Percentiles rank a stretch among this genome's conserved stretches.
phyloP scores from a whole-genome alignment of 768 basidiomycete genomes.

The Phlegmacium glaucopus region DNA sequence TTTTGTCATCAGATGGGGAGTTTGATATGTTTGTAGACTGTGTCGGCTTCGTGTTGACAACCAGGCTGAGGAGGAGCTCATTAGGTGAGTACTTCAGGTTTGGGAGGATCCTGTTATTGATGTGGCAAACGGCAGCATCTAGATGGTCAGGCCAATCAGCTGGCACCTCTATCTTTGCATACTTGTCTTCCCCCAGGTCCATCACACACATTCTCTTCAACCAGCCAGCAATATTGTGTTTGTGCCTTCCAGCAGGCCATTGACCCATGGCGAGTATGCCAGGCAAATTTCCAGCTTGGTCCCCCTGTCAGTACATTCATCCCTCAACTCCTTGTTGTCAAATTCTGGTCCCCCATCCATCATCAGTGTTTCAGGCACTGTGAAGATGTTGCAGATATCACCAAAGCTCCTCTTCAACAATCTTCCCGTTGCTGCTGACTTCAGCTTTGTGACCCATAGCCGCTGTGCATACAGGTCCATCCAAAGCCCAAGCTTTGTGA shows the following conservation, averaged over 20 bases:
- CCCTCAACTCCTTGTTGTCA: too few species aligned
- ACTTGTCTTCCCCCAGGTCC: conserved; percentile 14
- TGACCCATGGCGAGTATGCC: too few species aligned
- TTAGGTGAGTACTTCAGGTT: conserved; percentile 22
- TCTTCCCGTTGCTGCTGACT: conserved; percentile 23
- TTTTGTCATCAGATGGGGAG: not conserved
- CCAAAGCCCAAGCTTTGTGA: conserved; percentile 22
- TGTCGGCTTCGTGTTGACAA: conserved; percentile 23
- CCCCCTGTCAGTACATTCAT: too few species aligned
- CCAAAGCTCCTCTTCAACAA: conserved; percentile 17
- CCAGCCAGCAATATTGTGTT: conserved; percentile 28
- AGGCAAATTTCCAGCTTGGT: too few species aligned
- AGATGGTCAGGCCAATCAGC: conserved; percentile 30
- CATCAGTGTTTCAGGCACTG: conserved; percentile 21
- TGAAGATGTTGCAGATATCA: conserved; percentile 20
- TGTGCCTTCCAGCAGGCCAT: conserved; percentile 14
- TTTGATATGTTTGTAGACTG: not conserved
- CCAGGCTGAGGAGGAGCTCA: conserved; percentile 27
- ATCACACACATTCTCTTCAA: conserved; percentile 31
- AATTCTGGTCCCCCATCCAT: too few species aligned
- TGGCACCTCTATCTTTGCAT: conserved; percentile 18
- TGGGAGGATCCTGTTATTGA: conserved; percentile 25
- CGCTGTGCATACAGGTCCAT: conserved; percentile 28
- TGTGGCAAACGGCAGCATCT: conserved; percentile 18
- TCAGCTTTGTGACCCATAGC: conserved; percentile 27